A percentile compares a stretch with the other conserved stretches of the same genome.
phyloP scores from a whole-genome alignment of 441 rosid species.

The Populus tomentosa region DNA sequence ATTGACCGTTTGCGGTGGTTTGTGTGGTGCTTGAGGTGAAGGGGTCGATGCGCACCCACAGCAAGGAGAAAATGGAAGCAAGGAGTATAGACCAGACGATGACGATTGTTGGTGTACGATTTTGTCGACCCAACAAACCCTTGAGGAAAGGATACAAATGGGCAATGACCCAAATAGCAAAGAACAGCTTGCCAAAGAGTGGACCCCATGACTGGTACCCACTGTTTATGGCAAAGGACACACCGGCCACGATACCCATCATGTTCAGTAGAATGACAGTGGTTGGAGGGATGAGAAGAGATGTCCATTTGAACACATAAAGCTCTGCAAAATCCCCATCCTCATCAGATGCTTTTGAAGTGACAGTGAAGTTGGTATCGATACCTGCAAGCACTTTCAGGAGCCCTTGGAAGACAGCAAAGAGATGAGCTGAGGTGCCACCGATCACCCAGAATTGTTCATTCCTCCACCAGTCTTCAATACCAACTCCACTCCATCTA shows the following conservation, averaged over 20 bases:
- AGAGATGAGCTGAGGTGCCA: slow-evolving; percentile 95
- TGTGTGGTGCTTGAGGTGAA: slow-evolving; percentile 49
- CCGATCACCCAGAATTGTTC: slow-evolving; percentile 99
- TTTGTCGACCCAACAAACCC: slow-evolving; percentile 89
- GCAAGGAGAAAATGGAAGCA: slow-evolving; percentile 91
- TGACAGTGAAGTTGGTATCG: slow-evolving; percentile 94
- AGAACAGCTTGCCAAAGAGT: slow-evolving; percentile 91
- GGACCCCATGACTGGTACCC: slow-evolving; percentile 99
- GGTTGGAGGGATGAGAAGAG: slow-evolving; percentile 94
- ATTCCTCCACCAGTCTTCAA: slow-evolving; percentile 99
- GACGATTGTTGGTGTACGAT: slow-evolving; percentile 91
- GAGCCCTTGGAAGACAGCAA: slow-evolving; percentile 97
- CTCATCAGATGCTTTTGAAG: slow-evolving; percentile 87
- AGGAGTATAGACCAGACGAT: slow-evolving; percentile 97
- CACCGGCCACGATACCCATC: slow-evolving; percentile 95
- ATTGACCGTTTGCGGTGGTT: slow-evolving; percentile 56
- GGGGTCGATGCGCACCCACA: slow-evolving; percentile 95
- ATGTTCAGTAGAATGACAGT: slow-evolving; percentile 80
- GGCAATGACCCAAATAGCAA: slow-evolving; percentile 92
- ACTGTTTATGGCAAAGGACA: slow-evolving; percentile 83
- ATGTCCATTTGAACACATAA: slow-evolving; percentile 93
- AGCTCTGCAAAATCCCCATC: slow-evolving; percentile 96
- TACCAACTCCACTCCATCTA: slow-evolving; percentile 89
- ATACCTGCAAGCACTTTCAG: slow-evolving; percentile 94
- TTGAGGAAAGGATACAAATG: slow-evolving; percentile 95